These are phyloP conservation scores for Sphagnum tenellum DNA, from an alignment of 225 moss, liverwort and hornwort genomes.

Conservation along the genomic window DNA sequence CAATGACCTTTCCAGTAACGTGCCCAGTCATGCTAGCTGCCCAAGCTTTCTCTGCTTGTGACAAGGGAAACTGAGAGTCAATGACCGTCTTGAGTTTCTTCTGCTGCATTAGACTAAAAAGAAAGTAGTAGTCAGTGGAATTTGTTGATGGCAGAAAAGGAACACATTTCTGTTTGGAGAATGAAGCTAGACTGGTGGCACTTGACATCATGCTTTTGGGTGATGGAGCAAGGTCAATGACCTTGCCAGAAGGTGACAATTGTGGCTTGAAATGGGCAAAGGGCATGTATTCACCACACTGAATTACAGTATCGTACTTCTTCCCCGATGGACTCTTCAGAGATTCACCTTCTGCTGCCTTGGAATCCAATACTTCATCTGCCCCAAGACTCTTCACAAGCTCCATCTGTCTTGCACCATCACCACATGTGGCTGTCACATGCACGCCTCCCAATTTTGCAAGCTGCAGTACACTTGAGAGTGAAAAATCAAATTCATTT, in stretches of 20 bases:
- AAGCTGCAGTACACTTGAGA: slow-evolving; percentile 27
- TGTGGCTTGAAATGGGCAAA: slow-evolving; percentile 28
- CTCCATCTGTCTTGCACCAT: slow-evolving; percentile 20
- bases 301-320: slow-evolving; percentile 57
- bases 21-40: slow-evolving; percentile 60
- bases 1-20: slow-evolving; percentile 52
- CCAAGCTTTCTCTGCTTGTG: slow-evolving; percentile 37
- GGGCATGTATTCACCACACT: slow-evolving; percentile 23
- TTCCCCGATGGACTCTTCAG: slow-evolving; percentile 34
- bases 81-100: slow-evolving; percentile 44
- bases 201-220: slow-evolving; percentile 9
- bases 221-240: slow-evolving; percentile 34
- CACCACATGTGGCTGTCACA: slow-evolving; percentile 42
- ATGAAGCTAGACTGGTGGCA: slow-evolving; percentile 16
- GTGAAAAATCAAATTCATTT: not conserved
- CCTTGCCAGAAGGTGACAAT: slow-evolving; percentile 33
- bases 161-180: slow-evolving; percentile 43
- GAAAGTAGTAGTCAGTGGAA: slow-evolving; percentile 28
- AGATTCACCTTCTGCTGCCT: slow-evolving; percentile 14
- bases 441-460: slow-evolving; percentile 72
- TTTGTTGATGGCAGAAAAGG: slow-evolving; percentile 23
- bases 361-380: slow-evolving; percentile 55
- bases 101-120: slow-evolving; percentile 34
- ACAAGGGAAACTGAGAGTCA: slow-evolving; percentile 42
- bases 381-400: slow-evolving; percentile 46